Percentiles rank a stretch among this genome's conserved stretches.
These are phyloP conservation scores for Capsicum rhomboideum DNA, from an alignment of 257 asterid genomes.

Conservation along the genomic window DNA sequence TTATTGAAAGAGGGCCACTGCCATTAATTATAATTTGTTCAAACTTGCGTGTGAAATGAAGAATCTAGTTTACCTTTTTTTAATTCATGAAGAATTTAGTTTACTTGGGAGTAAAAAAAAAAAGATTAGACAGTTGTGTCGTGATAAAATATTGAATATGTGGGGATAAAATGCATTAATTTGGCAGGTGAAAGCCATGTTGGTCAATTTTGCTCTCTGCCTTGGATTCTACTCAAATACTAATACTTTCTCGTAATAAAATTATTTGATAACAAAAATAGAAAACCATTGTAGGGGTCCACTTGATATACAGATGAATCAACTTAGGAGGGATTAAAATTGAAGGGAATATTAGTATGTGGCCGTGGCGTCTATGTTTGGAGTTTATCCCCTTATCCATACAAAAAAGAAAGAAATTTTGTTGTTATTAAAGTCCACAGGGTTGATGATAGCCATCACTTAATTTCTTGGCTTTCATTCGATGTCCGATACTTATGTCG, in stretches of 20 bases:
- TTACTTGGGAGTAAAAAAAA: not conserved
- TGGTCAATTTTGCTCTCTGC: conserved; percentile 13
- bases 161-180: conserved; percentile 9
- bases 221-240: conserved; percentile 39
- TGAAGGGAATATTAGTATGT: not conserved
- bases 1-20: conserved; percentile 54
- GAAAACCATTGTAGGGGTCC: not conserved
- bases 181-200: conserved; percentile 14
- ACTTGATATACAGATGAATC: not conserved
- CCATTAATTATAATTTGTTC: conserved; percentile 25
- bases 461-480: not conserved
- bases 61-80: not conserved
- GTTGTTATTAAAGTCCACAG: not conserved
- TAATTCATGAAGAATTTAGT: not conserved
- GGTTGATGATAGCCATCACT: not conserved
- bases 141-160: not conserved
- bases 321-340: not conserved
- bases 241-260: not conserved
- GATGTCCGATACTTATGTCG: not conserved
- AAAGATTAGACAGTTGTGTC: not conserved
- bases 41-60: conserved; percentile 20
- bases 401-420: not conserved
- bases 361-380: not conserved
- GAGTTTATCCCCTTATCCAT: not conserved
- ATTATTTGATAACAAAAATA: not conserved